Evolutionary conservation across 2,329 filamentous ascomycete species (phyloP).

Genomic region (Monilinia laxa): DNA sequence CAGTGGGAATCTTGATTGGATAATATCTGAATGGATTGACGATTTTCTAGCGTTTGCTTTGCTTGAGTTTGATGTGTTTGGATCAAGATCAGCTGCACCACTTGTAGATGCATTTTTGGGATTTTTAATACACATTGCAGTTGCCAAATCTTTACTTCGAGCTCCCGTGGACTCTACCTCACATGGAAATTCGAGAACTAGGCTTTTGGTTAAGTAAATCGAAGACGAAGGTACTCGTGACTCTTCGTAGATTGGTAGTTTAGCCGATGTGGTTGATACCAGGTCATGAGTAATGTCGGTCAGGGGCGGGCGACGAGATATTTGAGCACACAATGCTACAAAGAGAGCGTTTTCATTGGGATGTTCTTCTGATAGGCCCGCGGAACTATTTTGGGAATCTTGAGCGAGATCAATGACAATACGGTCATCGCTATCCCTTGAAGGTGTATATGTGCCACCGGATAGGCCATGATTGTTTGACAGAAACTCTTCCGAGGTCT

Average conservation of each 20-base stretch:
- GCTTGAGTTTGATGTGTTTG: background rate
- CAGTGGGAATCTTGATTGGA: background rate
- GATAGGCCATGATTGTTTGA: background rate
- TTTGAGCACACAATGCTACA: background rate
- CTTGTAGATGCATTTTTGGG: background rate
- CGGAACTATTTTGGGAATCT: background rate
- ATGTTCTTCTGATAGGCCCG: background rate
- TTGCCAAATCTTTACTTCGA: background rate
- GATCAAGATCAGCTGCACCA: background rate
- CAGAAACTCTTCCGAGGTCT: background rate
- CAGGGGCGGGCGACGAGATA: background rate
- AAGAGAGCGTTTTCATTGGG: no score
- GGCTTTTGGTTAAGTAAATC: background rate
- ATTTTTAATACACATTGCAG: background rate
- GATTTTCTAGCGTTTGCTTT: background rate
- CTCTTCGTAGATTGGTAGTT: background rate
- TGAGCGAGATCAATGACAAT: conserved; percentile 10
- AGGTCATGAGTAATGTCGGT: background rate
- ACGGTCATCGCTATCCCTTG: background rate
- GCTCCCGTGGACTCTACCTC: background rate
- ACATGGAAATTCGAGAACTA: background rate
- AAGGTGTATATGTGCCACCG: background rate
- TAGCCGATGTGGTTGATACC: background rate
- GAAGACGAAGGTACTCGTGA: background rate
- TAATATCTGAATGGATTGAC: background rate